Evolutionary conservation across 2,329 filamentous ascomycete genomes (phyloP).

Genomic region (Penicillium thymicola): DNA sequence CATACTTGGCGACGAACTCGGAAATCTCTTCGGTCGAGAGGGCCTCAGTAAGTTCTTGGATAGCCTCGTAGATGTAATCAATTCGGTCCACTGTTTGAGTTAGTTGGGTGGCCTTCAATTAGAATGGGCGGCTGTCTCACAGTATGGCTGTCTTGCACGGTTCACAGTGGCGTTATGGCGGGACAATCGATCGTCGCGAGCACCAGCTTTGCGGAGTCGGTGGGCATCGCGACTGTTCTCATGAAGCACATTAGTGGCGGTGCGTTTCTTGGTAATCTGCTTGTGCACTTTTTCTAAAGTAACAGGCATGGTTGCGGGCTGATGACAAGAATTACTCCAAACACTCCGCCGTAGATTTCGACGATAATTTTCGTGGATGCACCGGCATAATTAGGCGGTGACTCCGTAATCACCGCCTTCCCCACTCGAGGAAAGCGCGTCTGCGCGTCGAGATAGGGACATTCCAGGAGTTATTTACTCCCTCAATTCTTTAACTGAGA

Average conservation of each 20-base stretch:
- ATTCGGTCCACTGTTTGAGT: constrained; percentile 59
- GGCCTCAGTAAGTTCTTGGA: constrained; percentile 37
- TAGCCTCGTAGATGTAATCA: constrained; percentile 67
- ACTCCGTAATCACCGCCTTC: constrained; percentile 17
- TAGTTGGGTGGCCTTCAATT: neutral
- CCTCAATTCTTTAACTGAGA: constrained; percentile 5
- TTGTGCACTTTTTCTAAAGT: constrained; percentile 81
- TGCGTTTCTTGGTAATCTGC: constrained; percentile 83
- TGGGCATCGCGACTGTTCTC: constrained; percentile 85
- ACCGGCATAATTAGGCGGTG: constrained; percentile 37
- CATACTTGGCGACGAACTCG: constrained; percentile 60
- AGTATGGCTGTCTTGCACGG: constrained; percentile 70
- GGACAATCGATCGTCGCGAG: constrained; percentile 77
- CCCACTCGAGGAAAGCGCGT: constrained; percentile 27
- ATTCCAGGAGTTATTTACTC: constrained; percentile 31
- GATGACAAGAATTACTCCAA: constrained; percentile 1
- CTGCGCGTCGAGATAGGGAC: constrained; percentile 34
- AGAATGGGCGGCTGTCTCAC: constrained; percentile 47
- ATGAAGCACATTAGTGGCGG: constrained; percentile 71
- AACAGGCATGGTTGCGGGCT: constrained; percentile 56
- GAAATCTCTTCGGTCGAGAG: constrained; percentile 39
- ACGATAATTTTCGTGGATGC: constrained; percentile 26
- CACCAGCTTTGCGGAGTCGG: constrained; percentile 72
- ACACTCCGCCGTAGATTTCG: neutral
- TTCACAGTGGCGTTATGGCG: constrained; percentile 66